phyloP scores from a whole-genome alignment of 116 monocot species.

The Phalaenopsis hybrid region DNA sequence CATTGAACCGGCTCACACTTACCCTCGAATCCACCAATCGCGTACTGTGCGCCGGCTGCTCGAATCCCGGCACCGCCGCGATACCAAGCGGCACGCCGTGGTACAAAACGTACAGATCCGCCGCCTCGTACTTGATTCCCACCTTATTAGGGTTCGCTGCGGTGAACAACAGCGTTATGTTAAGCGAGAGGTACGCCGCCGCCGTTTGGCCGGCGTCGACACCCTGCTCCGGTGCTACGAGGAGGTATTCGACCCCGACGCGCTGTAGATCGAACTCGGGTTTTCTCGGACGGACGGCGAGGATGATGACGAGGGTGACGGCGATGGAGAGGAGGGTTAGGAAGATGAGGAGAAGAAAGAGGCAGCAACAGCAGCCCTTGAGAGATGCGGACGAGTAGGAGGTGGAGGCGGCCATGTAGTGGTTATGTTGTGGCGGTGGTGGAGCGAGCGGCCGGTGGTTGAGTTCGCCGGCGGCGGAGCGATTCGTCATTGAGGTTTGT shows the following conservation, averaged over 20 bases:
- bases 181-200: conserved; percentile 69
- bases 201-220: neutral
- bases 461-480: conserved; percentile 2
- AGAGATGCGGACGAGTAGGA: conserved; percentile 42
- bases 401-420: conserved; percentile 10
- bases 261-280: conserved; percentile 85
- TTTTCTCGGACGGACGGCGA: conserved; percentile 70
- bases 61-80: conserved; percentile 63
- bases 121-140: conserved; percentile 54
- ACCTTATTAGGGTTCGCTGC: conserved; percentile 83
- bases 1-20: conserved; percentile 58
- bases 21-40: conserved; percentile 49
- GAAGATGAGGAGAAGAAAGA: conserved; percentile 85
- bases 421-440: conserved; percentile 18
- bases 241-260: conserved; percentile 78
- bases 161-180: conserved; percentile 79
- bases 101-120: conserved; percentile 71
- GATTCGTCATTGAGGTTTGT: conserved; percentile 13
- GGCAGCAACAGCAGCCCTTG: conserved; percentile 87
- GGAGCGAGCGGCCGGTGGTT: neutral
- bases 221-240: conserved; percentile 34
- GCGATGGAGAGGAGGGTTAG: conserved; percentile 74
- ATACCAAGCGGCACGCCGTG: conserved; percentile 72
- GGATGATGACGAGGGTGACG: conserved; percentile 55
- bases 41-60: conserved; percentile 55